Percentiles rank a stretch among this genome's conserved stretches.
These are phyloP conservation scores for Yamadazyma dendronema DNA, from an alignment of 1,139 yeast species.

Conservation along the genomic window DNA sequence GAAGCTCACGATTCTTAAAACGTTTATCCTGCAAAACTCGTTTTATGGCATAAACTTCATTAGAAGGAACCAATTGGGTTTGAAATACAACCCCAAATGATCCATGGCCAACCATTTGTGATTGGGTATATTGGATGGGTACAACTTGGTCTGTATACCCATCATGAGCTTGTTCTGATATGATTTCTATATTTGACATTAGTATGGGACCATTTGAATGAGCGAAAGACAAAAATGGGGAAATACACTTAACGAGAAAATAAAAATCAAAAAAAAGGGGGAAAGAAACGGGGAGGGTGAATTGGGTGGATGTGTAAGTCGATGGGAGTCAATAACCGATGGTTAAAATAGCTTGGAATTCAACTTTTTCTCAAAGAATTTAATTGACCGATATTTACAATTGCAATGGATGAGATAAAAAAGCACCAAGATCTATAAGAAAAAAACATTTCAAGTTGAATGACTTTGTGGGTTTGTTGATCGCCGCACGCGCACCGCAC, in stretches of 20 bases:
- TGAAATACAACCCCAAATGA: constrained; percentile 96
- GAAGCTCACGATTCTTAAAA: constrained; percentile 93
- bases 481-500: constrained; percentile 1
- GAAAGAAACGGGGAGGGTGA: background rate
- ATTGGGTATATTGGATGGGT: constrained; percentile 66
- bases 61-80: constrained; percentile 72
- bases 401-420: background rate
- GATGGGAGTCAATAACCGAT: too few relatives aligned
- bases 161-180: constrained; percentile 70
- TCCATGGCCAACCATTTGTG: constrained; percentile 93
- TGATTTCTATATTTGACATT: constrained; percentile 55
- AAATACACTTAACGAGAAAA: too few relatives aligned
- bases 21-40: constrained; percentile 92
- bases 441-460: constrained; percentile 2
- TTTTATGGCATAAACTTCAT: constrained; percentile 86
- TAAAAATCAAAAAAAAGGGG: too few relatives aligned
- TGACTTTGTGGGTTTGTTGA: constrained; percentile 4
- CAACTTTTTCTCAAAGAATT: background rate
- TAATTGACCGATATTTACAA: background rate
- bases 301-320: background rate
- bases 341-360: too few relatives aligned
- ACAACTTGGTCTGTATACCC: constrained; percentile 68
- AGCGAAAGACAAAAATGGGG: background rate
- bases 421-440: background rate
- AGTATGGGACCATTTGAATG: constrained; percentile 20